A percentile compares a stretch with the other conserved stretches of the same genome.
Conservation (phyloP, 495 filamentous ascomycete genomes). For the Annulohypoxylon stygium region DNA sequence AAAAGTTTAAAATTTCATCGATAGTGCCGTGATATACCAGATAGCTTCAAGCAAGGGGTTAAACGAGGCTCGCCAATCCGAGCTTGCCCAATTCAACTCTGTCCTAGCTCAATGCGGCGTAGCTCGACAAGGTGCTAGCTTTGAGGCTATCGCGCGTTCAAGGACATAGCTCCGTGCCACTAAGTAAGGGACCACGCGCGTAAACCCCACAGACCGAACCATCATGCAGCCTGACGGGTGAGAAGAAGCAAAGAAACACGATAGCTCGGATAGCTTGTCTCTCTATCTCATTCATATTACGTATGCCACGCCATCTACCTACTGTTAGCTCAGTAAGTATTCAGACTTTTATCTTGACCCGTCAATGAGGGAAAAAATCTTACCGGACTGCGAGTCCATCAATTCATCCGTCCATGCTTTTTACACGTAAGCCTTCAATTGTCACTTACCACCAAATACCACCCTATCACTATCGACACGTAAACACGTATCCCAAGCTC, state of each 20-base stretch:
- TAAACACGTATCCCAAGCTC: background rate
- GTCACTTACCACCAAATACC: background rate
- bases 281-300: background rate
- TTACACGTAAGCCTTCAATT: background rate
- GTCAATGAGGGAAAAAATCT: background rate
- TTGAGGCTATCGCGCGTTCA: conserved; percentile 1
- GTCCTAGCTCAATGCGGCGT: background rate
- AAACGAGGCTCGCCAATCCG: background rate
- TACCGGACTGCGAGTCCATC: background rate
- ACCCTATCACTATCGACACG: background rate
- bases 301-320: background rate
- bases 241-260: background rate
- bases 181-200: conserved; percentile 1
- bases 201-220: background rate
- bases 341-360: background rate
- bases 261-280: background rate
- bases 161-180: conserved; percentile 1
- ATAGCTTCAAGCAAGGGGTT: background rate
- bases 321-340: background rate
- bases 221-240: background rate
- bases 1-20: background rate
- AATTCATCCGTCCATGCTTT: background rate
- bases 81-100: background rate
- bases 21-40: background rate
- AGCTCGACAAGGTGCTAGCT: background rate